Base-by-base conservation (phyloP, 768 basidiomycete species). In the Mycena kentingensis region DNA sequence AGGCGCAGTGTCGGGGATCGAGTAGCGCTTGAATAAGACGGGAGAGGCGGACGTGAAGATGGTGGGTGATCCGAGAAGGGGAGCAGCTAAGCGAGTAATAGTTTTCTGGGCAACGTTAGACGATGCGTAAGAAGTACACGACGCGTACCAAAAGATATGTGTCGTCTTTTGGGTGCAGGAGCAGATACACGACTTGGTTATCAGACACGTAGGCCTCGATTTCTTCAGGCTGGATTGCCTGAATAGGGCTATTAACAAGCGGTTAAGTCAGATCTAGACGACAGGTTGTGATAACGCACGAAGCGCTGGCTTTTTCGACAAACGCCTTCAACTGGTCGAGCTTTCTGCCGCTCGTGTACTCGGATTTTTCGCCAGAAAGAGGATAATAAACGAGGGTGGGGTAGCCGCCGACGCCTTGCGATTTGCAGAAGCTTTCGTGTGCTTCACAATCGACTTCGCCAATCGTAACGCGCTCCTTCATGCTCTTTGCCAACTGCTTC, bases 361-460 rank as follows among this genome's bases (percentile, higher is more conserved):
- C 93, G 1, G 83, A 81, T 65, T 75, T 81, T 2, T 73, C 70
- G 2, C 77, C 84, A 7, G 80, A 77, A 3, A 67, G 65, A 12
- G 78, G 77, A 24, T 81, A 90, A 75, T 88, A 88, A 36, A 83
- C 70, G 35, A 98, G 72, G 43, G 87, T 90, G 1, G 96, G 96
- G 68, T 90, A 99, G 1, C 92, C 93, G 25, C 77, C 65, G 16
- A 99, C 78, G 3, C 76, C 79, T 50, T 93, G 77, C 12, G 70
- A 62, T 38, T 76, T 73, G 70, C 96, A 99, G 5, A 94, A 64
- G 0, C 76, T 67, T 35, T 76, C 73, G 60, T 94, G 73, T 1
- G 75, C 82, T 16, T 98, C 96, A 63, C 96, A 99, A 64, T 99
- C 83, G 13, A 99, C 87, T 55, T 96, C 85, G 2, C 85, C 93